These are phyloP conservation scores for Penstemon barbatus DNA, from an alignment of 257 asterid species.

Conservation along the genomic window DNA sequence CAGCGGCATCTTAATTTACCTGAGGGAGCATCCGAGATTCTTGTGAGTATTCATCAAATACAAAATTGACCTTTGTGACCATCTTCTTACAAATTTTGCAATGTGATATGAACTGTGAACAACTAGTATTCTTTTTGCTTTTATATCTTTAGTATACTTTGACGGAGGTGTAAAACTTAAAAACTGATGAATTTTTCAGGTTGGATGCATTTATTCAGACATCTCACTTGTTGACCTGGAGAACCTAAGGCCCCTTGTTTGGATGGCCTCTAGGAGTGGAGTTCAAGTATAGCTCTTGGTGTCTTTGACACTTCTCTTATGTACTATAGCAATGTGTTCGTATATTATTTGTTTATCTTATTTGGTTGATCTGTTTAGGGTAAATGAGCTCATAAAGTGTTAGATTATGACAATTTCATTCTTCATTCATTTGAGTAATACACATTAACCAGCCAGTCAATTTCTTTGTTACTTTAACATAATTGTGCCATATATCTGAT, in stretches of 20 bases:
- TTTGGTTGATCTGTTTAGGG: constrained; percentile 11
- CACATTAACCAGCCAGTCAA: constrained; percentile 8
- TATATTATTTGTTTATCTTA: constrained; percentile 20
- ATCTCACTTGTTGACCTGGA: constrained; percentile 49
- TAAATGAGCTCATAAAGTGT: constrained; percentile 19
- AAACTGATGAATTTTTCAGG: constrained; percentile 45
- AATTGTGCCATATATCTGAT: constrained; percentile 18
- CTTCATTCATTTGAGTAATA: constrained; percentile 6
- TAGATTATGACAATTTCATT: neutral
- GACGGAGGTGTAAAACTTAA: neutral
- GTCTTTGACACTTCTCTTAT: constrained; percentile 5
- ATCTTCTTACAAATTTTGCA: constrained; percentile 8
- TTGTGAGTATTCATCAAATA: constrained; percentile 49
- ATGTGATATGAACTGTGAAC: constrained; percentile 1
- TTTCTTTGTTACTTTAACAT: neutral
- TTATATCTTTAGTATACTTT: neutral
- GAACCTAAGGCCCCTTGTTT: constrained; percentile 54
- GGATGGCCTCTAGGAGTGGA: constrained; percentile 58
- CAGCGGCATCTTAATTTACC: constrained; percentile 55
- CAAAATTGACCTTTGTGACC: neutral
- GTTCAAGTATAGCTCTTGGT: constrained; percentile 56
- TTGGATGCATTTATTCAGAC: constrained; percentile 66
- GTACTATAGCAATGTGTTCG: neutral
- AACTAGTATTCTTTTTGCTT: neutral
- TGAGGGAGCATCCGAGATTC: constrained; percentile 44